Evolutionary conservation across 371 early-diverging fungal species (phyloP).

Genomic region (Dichotomocladium elegans): DNA sequence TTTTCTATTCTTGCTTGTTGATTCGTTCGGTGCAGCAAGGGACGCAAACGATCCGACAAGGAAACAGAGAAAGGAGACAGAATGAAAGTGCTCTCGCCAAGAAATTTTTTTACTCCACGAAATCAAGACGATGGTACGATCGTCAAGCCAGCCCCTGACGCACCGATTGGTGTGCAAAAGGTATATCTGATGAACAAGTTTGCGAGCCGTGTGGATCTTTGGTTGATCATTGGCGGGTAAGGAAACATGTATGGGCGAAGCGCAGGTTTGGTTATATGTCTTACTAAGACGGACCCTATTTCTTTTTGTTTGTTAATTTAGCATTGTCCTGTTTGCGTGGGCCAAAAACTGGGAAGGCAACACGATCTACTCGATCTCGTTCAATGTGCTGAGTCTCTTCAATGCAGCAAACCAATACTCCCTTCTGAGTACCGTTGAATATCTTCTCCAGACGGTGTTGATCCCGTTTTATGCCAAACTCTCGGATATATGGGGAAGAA

Average conservation of each 20-base stretch:
- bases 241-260: no score
- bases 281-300: no score
- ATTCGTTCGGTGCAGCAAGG: no score
- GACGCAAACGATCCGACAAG: no score
- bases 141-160: conserved; percentile 1
- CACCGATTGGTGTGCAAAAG: conserved; percentile 8
- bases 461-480: conserved; percentile 47
- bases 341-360: conserved; percentile 29
- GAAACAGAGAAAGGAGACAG: no score
- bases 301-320: no score
- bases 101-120: no score
- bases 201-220: conserved; percentile 4
- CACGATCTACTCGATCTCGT: conserved; percentile 7
- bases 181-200: conserved; percentile 11
- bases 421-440: conserved; percentile 30
- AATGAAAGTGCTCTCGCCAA: no score
- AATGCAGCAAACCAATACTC: conserved; percentile 14
- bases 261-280: no score
- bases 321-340: conserved; percentile 23
- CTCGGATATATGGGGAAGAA: conserved; percentile 40
- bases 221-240: conserved; percentile 11
- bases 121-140: no score
- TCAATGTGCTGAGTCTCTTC: conserved; percentile 20
- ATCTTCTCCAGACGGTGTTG: conserved; percentile 37
- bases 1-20: no score